Conservation (phyloP, 2,329 filamentous ascomycete species). For the Penicillium sp. region DNA sequence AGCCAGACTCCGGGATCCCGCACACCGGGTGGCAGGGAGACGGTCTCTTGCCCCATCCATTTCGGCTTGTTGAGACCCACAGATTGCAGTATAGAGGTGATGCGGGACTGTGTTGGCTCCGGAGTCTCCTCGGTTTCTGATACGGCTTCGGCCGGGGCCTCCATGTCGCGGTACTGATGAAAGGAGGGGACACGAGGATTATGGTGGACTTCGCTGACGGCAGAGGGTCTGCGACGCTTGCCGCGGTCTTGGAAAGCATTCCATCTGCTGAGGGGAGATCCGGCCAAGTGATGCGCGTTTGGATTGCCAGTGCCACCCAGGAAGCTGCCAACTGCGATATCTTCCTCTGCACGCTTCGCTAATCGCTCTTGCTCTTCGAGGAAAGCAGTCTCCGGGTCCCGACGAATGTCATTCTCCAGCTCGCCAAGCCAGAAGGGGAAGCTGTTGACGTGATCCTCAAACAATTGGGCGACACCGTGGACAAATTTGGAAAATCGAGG, state of each 20-base stretch:
- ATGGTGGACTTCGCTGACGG: constrained; percentile 18
- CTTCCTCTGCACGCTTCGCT: constrained; percentile 75
- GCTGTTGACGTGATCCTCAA: constrained; percentile 93
- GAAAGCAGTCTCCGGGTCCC: constrained; percentile 84
- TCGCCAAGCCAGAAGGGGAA: constrained; percentile 95
- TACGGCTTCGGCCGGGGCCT: constrained; percentile 15
- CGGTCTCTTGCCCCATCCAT: constrained; percentile 47
- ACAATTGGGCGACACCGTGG: constrained; percentile 83
- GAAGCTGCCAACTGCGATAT: constrained; percentile 82
- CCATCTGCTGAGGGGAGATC: constrained; percentile 30
- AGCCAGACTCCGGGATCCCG: constrained; percentile 79
- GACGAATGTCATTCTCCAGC: constrained; percentile 86
- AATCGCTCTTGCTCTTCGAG: constrained; percentile 83
- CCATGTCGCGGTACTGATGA: constrained; percentile 18
- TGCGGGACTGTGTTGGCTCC: constrained; percentile 47
- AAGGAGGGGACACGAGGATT: constrained; percentile 39
- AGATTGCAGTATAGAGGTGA: constrained; percentile 71
- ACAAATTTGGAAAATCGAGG: constrained; percentile 96
- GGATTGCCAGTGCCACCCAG: constrained; percentile 53
- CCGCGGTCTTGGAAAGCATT: constrained; percentile 18
- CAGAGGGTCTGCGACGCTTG: background rate
- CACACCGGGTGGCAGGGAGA: constrained; percentile 76
- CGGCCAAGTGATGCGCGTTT: constrained; percentile 25
- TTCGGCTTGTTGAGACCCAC: constrained; percentile 79
- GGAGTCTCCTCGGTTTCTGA: constrained; percentile 31